Percentiles rank a stretch among this genome's conserved stretches.
Conservation (phyloP, 495 filamentous ascomycete species). For the Xanthoparmelia taractica region DNA sequence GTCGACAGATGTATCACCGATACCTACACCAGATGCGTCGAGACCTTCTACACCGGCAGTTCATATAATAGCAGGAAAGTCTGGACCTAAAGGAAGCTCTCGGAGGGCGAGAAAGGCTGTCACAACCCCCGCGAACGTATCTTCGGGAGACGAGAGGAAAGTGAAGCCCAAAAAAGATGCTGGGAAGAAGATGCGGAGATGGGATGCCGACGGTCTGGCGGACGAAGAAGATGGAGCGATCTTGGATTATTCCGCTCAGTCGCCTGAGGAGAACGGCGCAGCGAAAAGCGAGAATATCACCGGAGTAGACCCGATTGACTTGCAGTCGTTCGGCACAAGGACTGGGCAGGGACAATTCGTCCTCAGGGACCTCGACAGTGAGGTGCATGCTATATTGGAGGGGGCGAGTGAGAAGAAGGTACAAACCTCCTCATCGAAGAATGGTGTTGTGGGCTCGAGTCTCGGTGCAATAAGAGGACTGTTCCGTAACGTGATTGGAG, state of each 20-base stretch:
- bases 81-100: conserved; percentile 54
- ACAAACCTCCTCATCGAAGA: conserved; percentile 37
- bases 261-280: conserved; percentile 42
- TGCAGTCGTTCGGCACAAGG: conserved; percentile 71
- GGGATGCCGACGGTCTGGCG: conserved; percentile 82
- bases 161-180: conserved; percentile 50
- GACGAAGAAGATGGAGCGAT: conserved; percentile 75
- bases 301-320: conserved; percentile 62
- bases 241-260: conserved; percentile 72
- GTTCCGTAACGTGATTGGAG: conserved; percentile 89
- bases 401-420: conserved; percentile 59
- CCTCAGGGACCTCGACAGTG: conserved; percentile 83
- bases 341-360: conserved; percentile 89
- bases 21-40: conserved; percentile 67
- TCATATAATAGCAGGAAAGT: conserved; percentile 64
- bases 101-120: conserved; percentile 74
- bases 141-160: conserved; percentile 77
- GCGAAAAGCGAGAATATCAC: conserved; percentile 40
- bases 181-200: conserved; percentile 74
- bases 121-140: conserved; percentile 55
- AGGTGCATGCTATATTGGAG: conserved; percentile 81
- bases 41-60: conserved; percentile 65
- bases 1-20: conserved; percentile 55
- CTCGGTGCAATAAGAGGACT: conserved; percentile 74
- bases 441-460: conserved; percentile 66